phyloP scores from a whole-genome alignment of 768 basidiomycete genomes.

The Kwoniella sp. region DNA sequence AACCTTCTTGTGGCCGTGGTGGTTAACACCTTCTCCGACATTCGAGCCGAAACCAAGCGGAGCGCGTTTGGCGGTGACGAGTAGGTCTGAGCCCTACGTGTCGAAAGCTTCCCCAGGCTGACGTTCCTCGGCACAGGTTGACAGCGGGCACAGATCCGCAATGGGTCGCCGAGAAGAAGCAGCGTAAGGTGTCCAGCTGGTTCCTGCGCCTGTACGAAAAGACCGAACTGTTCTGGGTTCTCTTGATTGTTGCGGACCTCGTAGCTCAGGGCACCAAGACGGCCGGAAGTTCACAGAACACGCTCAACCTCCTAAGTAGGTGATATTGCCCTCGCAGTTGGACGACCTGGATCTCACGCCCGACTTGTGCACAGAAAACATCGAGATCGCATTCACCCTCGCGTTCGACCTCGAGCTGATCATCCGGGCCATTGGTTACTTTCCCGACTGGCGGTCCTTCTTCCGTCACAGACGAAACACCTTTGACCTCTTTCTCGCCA shows the following conservation, averaged over 20 bases:
- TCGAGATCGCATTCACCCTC: constrained; percentile 72
- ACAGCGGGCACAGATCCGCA: constrained; percentile 30
- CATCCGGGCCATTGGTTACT: constrained; percentile 63
- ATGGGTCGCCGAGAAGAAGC: constrained; percentile 28
- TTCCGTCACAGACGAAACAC: constrained; percentile 61
- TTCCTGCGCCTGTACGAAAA: constrained; percentile 30
- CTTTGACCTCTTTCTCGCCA: constrained; percentile 70
- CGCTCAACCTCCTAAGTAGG: constrained; percentile 33
- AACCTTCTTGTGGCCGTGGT: constrained; percentile 95
- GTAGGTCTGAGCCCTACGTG: constrained; percentile 26
- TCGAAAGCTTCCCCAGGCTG: no score
- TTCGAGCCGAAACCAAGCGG: constrained; percentile 75
- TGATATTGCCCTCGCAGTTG: no score
- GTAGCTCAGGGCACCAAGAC: constrained; percentile 38
- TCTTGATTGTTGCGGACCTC: constrained; percentile 29
- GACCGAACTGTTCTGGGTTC: constrained; percentile 43
- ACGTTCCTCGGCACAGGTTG: no score
- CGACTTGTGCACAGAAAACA: constrained; percentile 54
- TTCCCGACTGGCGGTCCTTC: constrained; percentile 81
- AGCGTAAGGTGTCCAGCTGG: constrained; percentile 11
- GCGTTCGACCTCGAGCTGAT: constrained; percentile 86
- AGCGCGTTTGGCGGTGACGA: constrained; percentile 80
- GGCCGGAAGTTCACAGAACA: constrained; percentile 14
- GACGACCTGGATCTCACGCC: constrained; percentile 28
- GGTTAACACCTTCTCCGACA: constrained; percentile 84